A percentile compares a stretch with the other conserved stretches of the same genome.
Conservation (phyloP, 345 rosid species). For the Rubroshorea leprosula region DNA sequence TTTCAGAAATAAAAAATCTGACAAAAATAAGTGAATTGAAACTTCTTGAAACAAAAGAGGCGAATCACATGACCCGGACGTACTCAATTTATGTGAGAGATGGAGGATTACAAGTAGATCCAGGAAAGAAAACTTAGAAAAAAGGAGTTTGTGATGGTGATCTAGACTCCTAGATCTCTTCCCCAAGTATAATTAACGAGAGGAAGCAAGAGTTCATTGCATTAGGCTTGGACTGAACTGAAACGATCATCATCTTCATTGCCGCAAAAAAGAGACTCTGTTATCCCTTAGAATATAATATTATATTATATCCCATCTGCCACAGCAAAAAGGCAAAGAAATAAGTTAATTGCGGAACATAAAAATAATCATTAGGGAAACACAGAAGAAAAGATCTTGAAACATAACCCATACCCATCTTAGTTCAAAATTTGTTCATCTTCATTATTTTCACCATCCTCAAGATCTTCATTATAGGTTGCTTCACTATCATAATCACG, state of each 20-base stretch:
- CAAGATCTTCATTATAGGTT: too few relatives aligned
- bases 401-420: not conserved
- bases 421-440: constrained; percentile 3
- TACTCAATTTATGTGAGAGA: not conserved
- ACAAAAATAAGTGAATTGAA: not conserved
- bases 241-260: not conserved
- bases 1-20: too few relatives aligned
- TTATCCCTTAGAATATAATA: too few relatives aligned
- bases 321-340: not conserved
- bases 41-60: not conserved
- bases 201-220: not conserved
- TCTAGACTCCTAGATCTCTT: too few relatives aligned
- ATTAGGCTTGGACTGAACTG: not conserved
- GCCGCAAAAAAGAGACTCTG: too few relatives aligned
- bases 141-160: not conserved
- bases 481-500: constrained; percentile 12
- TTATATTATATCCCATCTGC: not conserved
- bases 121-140: not conserved
- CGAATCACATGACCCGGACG: not conserved
- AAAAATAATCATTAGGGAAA: not conserved
- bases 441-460: constrained; percentile 6
- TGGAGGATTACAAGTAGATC: not conserved
- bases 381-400: not conserved
- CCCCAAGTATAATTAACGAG: too few relatives aligned
- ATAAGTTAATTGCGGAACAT: not conserved